Percentiles rank a stretch among this genome's conserved stretches.
These are phyloP conservation scores for Eucalyptus pauciflora DNA, from an alignment of 345 rosid species.

Conservation along the genomic window DNA sequence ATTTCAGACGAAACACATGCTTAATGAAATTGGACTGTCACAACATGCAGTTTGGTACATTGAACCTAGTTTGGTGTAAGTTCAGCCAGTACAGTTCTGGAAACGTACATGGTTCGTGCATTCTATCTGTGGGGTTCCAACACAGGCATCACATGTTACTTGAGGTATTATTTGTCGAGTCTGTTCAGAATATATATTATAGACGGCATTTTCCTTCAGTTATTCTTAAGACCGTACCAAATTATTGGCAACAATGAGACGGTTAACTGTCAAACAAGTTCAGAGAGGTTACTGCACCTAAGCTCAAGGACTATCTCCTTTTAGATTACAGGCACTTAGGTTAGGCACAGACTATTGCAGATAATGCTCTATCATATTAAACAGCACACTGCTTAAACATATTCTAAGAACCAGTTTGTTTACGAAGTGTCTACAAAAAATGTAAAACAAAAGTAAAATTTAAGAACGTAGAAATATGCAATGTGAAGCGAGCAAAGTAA, in stretches of 20 bases:
- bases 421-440: neutral
- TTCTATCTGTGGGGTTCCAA: neutral
- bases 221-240: neutral
- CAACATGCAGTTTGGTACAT: neutral
- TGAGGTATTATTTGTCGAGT: neutral
- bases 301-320: neutral
- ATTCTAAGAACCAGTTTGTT: neutral
- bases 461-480: neutral
- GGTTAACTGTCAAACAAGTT: neutral
- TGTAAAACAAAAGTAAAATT: neutral
- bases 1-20: neutral
- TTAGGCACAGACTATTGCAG: neutral
- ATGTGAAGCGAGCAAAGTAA: neutral
- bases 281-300: neutral
- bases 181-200: neutral
- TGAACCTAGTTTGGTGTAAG: neutral
- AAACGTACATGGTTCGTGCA: neutral
- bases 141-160: neutral
- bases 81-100: neutral
- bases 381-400: neutral
- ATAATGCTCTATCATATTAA: neutral
- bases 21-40: neutral
- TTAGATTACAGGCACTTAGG: neutral
- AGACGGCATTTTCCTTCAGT: neutral
- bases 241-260: neutral